Base-by-base conservation (phyloP, 257 asterid species). In the Osmanthus fragrans region DNA sequence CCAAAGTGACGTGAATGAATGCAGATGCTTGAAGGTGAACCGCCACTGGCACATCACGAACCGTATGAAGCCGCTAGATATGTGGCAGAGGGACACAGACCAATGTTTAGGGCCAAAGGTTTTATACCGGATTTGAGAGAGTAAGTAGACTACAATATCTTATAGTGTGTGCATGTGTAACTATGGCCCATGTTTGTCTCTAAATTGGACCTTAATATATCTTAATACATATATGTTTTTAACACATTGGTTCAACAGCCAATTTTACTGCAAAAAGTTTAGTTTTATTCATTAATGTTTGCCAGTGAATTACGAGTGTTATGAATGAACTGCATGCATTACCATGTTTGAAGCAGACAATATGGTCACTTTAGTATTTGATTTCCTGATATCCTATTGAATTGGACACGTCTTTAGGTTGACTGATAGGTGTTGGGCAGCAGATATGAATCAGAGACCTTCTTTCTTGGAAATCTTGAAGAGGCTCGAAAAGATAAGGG, bases 1-100 rank as follows among this genome's bases (percentile, higher is more conserved):
- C 3, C 73, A 58, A 75, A 73, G 74, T 58, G 64, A n/a, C 37
- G 51, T 75, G 73, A 32, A 40, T 4, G 29, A 40, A 67, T 86
- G 86, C 92, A 96, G 99, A 96, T 96, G 99, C 90, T 96, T 70
- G 98, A 96, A 89, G 99, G 99, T 32, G 99, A 96, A 16, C 94
- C 97, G 54, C 97, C 98, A n/a, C 77, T 96, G 85, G 81, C 97
- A 18, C 65, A 82, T 81, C 87, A 86, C 70, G 98, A 92, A 85
- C 97, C 99, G 11, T 92, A 90, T 76, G 99, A 96, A 79, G 98
- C 97, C 66, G 99, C 99, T 63, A 93, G 79, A 86, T 85, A 84
- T 75, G 88, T 92, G 80, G 82, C 99, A 56, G 99, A 96, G 83
- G 99, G 99, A 29, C 96, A 92, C 80, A 88, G 98, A 25, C 99